phyloP scores from a whole-genome alignment of 352 stramenopile species.

The Aphanomyces cochlioides region DNA sequence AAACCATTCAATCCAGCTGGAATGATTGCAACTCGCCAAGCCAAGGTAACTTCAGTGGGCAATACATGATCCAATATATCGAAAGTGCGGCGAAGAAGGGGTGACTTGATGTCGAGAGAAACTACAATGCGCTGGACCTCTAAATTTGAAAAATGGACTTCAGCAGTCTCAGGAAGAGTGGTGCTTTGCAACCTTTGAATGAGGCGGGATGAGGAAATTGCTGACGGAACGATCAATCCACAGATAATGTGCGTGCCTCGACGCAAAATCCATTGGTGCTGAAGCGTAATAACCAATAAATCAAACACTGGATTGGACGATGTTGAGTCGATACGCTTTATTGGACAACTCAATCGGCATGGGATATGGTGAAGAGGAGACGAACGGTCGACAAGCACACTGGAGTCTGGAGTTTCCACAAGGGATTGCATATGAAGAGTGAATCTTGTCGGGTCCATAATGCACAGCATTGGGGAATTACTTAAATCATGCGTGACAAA shows the following conservation, averaged over 20 bases:
- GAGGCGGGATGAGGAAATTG: too few relatives aligned
- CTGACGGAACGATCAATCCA: background rate
- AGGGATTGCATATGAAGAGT: background rate
- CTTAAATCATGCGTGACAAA: constrained; percentile 1
- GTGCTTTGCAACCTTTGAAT: too few relatives aligned
- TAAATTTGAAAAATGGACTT: too few relatives aligned
- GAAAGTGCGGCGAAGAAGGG: background rate
- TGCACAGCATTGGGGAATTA: background rate
- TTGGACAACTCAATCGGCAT: background rate
- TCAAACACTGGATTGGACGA: background rate
- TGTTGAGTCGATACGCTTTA: background rate
- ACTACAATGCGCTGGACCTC: background rate
- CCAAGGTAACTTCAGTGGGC: background rate
- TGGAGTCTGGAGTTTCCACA: background rate
- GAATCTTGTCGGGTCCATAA: background rate
- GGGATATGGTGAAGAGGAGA: background rate
- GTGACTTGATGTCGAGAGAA: background rate
- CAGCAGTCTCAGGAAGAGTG: too few relatives aligned
- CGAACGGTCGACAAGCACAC: background rate
- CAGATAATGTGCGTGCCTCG: background rate
- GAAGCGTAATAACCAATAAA: background rate
- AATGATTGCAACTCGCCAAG: background rate
- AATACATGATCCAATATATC: background rate
- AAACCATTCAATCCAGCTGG: background rate
- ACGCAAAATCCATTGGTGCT: background rate